Percentiles rank a stretch among this genome's conserved stretches.
phyloP scores from a whole-genome alignment of 139 green algal species.

The Auxenochlorella protothecoides region DNA sequence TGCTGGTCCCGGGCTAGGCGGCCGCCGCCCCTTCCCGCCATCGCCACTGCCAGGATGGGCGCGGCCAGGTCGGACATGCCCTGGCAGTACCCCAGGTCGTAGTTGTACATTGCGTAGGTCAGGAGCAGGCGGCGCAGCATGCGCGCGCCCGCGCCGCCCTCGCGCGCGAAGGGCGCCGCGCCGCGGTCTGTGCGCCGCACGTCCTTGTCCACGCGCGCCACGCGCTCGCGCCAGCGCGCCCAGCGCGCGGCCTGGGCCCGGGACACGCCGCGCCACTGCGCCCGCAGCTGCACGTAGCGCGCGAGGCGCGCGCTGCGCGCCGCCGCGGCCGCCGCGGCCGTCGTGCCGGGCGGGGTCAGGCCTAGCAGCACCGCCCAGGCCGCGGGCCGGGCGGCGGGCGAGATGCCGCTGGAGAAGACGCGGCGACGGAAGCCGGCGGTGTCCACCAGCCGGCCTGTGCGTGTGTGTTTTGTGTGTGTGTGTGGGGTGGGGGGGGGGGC shows the following conservation, averaged over 20 bases:
- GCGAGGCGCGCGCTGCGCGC: background rate
- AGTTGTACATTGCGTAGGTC: slow-evolving; percentile 76
- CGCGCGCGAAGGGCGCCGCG: slow-evolving; percentile 44
- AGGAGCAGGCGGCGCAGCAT: slow-evolving; percentile 27
- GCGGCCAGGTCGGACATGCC: slow-evolving; percentile 74
- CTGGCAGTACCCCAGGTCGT: slow-evolving; percentile 83
- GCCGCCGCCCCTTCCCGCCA: too few species aligned
- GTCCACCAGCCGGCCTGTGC: too few species aligned
- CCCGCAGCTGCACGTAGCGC: slow-evolving; percentile 5
- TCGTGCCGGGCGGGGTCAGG: too few species aligned
- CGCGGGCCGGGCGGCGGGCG: too few species aligned
- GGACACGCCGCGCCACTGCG: too few species aligned
- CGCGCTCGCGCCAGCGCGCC: slow-evolving; percentile 50
- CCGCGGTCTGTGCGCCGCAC: slow-evolving; percentile 56
- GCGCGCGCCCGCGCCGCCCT: slow-evolving; percentile 21
- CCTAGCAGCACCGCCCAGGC: too few species aligned
- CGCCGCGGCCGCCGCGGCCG: too few species aligned
- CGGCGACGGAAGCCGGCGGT: too few species aligned
- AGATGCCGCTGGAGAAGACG: too few species aligned
- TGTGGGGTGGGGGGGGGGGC: too few species aligned
- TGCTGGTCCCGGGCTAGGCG: background rate
- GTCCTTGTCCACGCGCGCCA: slow-evolving; percentile 73
- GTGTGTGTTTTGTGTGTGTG: too few species aligned
- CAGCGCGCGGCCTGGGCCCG: too few species aligned
- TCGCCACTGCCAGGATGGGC: slow-evolving; percentile 54